These are phyloP conservation scores for Echeveria elegans DNA, from an alignment of 164 flowering plant species.

Conservation along the genomic window DNA sequence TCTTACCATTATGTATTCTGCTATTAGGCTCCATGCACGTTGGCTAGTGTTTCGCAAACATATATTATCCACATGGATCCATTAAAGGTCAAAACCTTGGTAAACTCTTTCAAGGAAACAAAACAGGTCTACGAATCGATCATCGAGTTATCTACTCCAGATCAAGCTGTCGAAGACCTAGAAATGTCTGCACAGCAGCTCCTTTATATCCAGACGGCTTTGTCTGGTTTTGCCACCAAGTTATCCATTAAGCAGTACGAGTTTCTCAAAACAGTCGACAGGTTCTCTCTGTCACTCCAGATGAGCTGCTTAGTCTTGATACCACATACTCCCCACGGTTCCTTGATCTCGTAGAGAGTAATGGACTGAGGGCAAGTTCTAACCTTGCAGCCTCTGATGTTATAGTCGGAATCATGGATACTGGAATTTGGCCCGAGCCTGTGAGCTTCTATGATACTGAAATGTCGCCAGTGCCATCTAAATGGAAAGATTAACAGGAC, in stretches of 20 bases:
- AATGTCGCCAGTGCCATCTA: constrained; percentile 36
- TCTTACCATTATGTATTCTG: constrained; percentile 5
- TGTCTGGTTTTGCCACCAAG: constrained; percentile 59
- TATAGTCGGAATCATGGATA: constrained; percentile 59
- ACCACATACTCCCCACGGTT: constrained; percentile 69
- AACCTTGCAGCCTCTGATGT: constrained; percentile 32
- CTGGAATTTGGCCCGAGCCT: constrained; percentile 82
- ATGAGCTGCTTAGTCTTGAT: constrained; percentile 43
- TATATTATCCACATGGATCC: constrained; percentile 65
- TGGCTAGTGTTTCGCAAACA: constrained; percentile 26
- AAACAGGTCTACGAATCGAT: constrained; percentile 35
- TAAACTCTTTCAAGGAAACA: constrained; percentile 14
- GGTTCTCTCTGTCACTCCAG: constrained; percentile 38
- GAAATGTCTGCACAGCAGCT: constrained; percentile 29
- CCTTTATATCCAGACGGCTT: constrained; percentile 35
- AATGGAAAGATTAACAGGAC: constrained; percentile 48
- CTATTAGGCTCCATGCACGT: constrained; percentile 15
- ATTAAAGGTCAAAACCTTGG: constrained; percentile 24
- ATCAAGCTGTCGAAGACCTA: constrained; percentile 14
- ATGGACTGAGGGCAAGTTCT: constrained; percentile 42
- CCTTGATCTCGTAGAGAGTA: constrained; percentile 48
- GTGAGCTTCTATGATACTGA: constrained; percentile 48
- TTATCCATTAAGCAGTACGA: constrained; percentile 41
- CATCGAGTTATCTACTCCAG: constrained; percentile 26
- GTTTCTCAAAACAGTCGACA: constrained; percentile 27